Base-by-base conservation (phyloP, 306 rosid genomes). In the Trifolium fragiferum region DNA sequence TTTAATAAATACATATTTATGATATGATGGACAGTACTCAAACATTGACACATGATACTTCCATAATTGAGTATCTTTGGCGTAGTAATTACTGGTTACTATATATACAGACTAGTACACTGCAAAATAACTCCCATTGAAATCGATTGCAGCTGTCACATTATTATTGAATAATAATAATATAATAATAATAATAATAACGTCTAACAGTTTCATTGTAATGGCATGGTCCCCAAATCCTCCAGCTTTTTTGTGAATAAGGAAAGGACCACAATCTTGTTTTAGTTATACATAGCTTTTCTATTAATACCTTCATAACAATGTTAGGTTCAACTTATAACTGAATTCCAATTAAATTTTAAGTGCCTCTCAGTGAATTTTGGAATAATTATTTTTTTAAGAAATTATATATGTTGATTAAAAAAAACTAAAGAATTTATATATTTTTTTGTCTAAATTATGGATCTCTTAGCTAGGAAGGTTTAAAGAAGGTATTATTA, bases 221-320 rank as follows among this genome's bases (percentile, higher is more conserved):
- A 64, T 64, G 25, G 69, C 32, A 18, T 64, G 69, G 69, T 4
- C 60, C 69, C 69, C 30, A 32, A 30, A 35, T 38, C 30, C 50
- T 64, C 10, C 50, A 37, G n/a, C 32, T 38, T 38, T 64, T 38
- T 64, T 8, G 7, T 19, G 6, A 66, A 66, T 37, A 41, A 66
- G 35, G 3, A 41, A 66, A 66, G 71, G 71, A 66, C 71, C 54
- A 66, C 71, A 41, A 2, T 41, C 55, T 38, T 38, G 4, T 74
- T 47, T 14, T 14, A 43, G 68, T 72, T 65, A 37, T 13, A 63
- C 64, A 74, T 3, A 16, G 21, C 58, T 67, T 75, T 58, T 16
- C 40, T 59, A 35, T 75, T 59, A 68, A 74, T 50, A 68, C 62
- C 76, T 18, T 5, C 27, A 15, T 16, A 8, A 15, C 21, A 61